Evolutionary conservation across 2,329 filamentous ascomycete genomes (phyloP).

Genomic region (Pezicula carpinea): DNA sequence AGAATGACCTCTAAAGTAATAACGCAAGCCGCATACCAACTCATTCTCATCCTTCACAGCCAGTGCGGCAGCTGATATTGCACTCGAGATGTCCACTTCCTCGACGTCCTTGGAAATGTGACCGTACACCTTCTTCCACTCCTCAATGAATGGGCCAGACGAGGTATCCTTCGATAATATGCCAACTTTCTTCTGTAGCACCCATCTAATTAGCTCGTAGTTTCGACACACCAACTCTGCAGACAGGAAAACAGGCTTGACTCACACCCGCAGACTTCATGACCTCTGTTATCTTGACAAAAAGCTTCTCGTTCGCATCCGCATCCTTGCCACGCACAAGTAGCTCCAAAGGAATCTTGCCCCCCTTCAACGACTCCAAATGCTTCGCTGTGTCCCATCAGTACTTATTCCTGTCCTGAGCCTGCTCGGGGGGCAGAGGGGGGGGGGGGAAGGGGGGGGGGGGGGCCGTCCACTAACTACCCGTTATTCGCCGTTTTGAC

Average conservation of each 20-base stretch:
- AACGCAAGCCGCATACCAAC: slow-evolving; percentile 47
- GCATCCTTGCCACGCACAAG: slow-evolving; percentile 88
- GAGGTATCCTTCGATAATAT: slow-evolving; percentile 80
- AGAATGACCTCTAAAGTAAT: slow-evolving; percentile 8
- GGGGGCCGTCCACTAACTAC: no score
- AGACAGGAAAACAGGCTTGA: slow-evolving; percentile 20
- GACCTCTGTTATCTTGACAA: slow-evolving; percentile 74
- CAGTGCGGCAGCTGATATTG: slow-evolving; percentile 78
- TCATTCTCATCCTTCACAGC: slow-evolving; percentile 94
- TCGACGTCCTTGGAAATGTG: slow-evolving; percentile 81
- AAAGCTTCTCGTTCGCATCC: slow-evolving; percentile 86
- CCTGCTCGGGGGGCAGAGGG: no score
- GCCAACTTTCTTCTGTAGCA: slow-evolving; percentile 76
- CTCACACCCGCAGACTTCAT: slow-evolving; percentile 85
- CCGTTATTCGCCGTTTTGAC: no score
- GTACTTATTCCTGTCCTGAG: slow-evolving; percentile 9
- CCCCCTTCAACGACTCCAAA: slow-evolving; percentile 84
- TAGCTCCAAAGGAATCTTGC: slow-evolving; percentile 88
- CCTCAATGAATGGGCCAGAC: slow-evolving; percentile 84
- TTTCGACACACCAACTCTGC: not conserved
- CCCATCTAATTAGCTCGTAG: slow-evolving; percentile 9
- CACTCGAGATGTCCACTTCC: slow-evolving; percentile 78
- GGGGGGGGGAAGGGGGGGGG: no score
- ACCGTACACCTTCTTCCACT: slow-evolving; percentile 83
- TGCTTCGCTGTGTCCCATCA: slow-evolving; percentile 68